A percentile compares a stretch with the other conserved stretches of the same genome.
These are phyloP conservation scores for Penicillium herquei DNA, from an alignment of 495 filamentous ascomycete species.

Conservation along the genomic window DNA sequence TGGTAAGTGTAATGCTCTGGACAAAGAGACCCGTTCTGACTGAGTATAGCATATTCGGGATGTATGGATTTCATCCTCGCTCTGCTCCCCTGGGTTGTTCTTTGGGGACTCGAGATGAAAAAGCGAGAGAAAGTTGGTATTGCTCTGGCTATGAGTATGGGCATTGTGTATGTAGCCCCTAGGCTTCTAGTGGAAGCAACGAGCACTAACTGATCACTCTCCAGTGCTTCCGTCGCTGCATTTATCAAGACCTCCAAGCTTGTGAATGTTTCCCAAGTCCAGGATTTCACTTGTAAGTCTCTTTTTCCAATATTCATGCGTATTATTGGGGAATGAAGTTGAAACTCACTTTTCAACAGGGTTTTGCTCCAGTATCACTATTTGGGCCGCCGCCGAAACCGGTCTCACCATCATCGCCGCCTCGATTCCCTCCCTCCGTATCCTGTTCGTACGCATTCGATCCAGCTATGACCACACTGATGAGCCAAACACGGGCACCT, in stretches of 20 bases:
- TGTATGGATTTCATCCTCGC: conserved; percentile 27
- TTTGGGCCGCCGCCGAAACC: conserved; percentile 28
- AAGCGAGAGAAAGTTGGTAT: conserved; percentile 25
- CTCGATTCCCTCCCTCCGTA: conserved; percentile 25
- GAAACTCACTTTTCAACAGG: neutral
- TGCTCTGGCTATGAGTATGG: conserved; percentile 29
- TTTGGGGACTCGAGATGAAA: conserved; percentile 30
- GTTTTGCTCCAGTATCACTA: conserved; percentile 16
- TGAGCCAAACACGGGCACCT: neutral
- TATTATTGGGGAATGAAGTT: no score
- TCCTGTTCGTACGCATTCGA: conserved; percentile 16
- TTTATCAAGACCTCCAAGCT: conserved; percentile 27
- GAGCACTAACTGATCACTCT: neutral
- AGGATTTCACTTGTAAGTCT: conserved; percentile 28
- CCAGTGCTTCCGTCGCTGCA: conserved; percentile 19
- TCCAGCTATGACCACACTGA: conserved; percentile 13
- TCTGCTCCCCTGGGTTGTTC: conserved; percentile 22
- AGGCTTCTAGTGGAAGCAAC: no score
- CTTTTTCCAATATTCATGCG: neutral
- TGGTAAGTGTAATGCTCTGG: conserved; percentile 1
- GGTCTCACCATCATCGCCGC: conserved; percentile 26
- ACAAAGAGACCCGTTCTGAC: neutral
- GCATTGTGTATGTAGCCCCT: conserved; percentile 18
- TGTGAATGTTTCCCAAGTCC: conserved; percentile 15
- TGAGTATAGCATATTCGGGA: conserved; percentile 21